Base-by-base conservation (phyloP, 768 basidiomycete species). In the Russula virescens region DNA sequence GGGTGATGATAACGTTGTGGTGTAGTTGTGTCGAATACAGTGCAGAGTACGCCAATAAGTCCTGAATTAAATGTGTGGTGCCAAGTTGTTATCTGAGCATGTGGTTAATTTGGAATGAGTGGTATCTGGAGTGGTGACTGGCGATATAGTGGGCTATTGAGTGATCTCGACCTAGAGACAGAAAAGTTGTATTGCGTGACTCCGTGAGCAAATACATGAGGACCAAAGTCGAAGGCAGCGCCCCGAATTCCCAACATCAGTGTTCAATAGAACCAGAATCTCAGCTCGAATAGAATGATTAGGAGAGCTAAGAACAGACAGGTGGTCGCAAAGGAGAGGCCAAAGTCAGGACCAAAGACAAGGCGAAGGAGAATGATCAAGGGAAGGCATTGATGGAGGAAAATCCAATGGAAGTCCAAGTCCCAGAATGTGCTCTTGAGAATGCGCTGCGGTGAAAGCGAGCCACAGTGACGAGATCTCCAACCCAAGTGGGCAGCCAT, bases 291-390 rank as follows among this genome's bases (percentile, higher is more conserved):
- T 48, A 63, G 9, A 51, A 59, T n/a, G 2, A 43, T 38, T 46
- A 42, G 25, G 52, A 35, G 38, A 69, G 71, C 38, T 62, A 70
- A 65, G 62, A 70, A 67, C n/a, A n/a, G 71, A 70, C 47, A 73
- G 70, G 55, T 69, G 71, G 68, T 76, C 74, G 64, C 71, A 73
- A 56, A 77, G n/a, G n/a, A 78, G 64, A 71, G 62, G 21, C 62
- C 66, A 49, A 69, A 64, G 45, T 53, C 21, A 69, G 70, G 49
- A 58, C 40, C 13, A 62, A 59, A 42, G 65, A 55, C 16, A 53
- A 53, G 40, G 68, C 71, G 52, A 72, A 69, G 64, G 71, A 60
- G 65, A 68, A 67, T 58, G 61, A 52, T 60, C 58, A 65, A 60
- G 52, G 65, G 67, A 61, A 86, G 82, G 71, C 78, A 19, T 43